Evolutionary conservation across 371 early-diverging fungal species (phyloP).

Genomic region (Conidiobolus incongruus): DNA sequence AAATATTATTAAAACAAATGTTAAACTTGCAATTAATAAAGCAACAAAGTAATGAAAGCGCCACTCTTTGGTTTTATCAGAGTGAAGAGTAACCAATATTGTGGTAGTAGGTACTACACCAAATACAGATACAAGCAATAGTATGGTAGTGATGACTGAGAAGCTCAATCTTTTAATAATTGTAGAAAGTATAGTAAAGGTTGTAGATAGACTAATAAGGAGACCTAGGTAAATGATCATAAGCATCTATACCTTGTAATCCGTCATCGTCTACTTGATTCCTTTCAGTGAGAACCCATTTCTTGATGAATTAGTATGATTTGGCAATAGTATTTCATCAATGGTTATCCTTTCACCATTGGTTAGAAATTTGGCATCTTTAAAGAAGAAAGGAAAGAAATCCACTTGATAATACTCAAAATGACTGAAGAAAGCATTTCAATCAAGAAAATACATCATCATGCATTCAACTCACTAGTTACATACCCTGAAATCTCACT

Average conservation of each 20-base stretch:
- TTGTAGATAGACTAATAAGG: slow-evolving; percentile 25
- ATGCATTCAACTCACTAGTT: slow-evolving; percentile 29
- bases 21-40: slow-evolving; percentile 11
- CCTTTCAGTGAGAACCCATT: slow-evolving; percentile 22
- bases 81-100: slow-evolving; percentile 13
- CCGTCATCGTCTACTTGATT: slow-evolving; percentile 18
- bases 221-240: slow-evolving; percentile 22
- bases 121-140: slow-evolving; percentile 20
- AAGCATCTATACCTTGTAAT: slow-evolving; percentile 23
- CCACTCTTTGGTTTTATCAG: slow-evolving; percentile 32
- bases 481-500: slow-evolving; percentile 33
- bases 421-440: slow-evolving; percentile 3
- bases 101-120: slow-evolving; percentile 24
- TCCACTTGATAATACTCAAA: neutral
- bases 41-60: slow-evolving; percentile 19
- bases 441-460: slow-evolving; percentile 21
- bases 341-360: neutral
- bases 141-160: slow-evolving; percentile 17
- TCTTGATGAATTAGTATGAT: neutral
- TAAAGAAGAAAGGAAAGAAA: neutral
- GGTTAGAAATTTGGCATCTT: neutral
- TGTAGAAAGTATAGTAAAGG: slow-evolving; percentile 24
- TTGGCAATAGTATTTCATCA: neutral
- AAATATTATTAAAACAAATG: slow-evolving; percentile 42
- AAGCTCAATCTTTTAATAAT: slow-evolving; percentile 19